phyloP scores from a whole-genome alignment of 371 early-diverging fungal species.

The Coelomomyces lativittatus region DNA sequence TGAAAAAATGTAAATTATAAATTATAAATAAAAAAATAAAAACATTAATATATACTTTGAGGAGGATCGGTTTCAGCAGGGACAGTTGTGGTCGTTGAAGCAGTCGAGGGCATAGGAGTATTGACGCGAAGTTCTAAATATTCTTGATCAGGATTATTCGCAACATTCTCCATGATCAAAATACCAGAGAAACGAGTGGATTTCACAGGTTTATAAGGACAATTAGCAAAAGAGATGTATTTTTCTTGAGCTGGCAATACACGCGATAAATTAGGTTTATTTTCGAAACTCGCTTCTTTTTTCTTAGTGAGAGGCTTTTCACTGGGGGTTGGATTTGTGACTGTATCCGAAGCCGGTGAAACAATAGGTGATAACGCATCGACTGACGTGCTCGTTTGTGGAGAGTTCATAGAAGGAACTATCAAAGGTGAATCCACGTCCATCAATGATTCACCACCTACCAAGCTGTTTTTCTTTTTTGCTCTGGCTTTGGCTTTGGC shows the following conservation, averaged over 20 bases:
- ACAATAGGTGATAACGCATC: neutral
- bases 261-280: slow-evolving; percentile 65
- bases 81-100: too few species aligned
- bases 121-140: too few species aligned
- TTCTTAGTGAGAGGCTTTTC: slow-evolving; percentile 4
- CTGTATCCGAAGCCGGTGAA: neutral
- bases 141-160: neutral
- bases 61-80: too few species aligned
- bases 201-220: slow-evolving; percentile 70
- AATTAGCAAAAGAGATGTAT: slow-evolving; percentile 61
- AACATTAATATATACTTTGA: too few species aligned
- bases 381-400: slow-evolving; percentile 4
- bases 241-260: slow-evolving; percentile 72
- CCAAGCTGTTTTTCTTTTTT: slow-evolving; percentile 60
- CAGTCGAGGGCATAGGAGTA: too few species aligned
- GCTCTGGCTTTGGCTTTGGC: slow-evolving; percentile 77
- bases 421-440: slow-evolving; percentile 6
- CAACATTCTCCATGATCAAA: neutral
- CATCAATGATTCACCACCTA: slow-evolving; percentile 24
- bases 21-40: too few species aligned
- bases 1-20: too few species aligned
- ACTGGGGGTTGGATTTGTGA: slow-evolving; percentile 4
- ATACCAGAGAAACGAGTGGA: slow-evolving; percentile 12
- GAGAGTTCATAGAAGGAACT: slow-evolving; percentile 4
- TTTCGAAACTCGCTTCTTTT: slow-evolving; percentile 10